Evolutionary conservation across 148 eudicot genomes (phyloP).

Genomic region (Camellia lanceoleosa): DNA sequence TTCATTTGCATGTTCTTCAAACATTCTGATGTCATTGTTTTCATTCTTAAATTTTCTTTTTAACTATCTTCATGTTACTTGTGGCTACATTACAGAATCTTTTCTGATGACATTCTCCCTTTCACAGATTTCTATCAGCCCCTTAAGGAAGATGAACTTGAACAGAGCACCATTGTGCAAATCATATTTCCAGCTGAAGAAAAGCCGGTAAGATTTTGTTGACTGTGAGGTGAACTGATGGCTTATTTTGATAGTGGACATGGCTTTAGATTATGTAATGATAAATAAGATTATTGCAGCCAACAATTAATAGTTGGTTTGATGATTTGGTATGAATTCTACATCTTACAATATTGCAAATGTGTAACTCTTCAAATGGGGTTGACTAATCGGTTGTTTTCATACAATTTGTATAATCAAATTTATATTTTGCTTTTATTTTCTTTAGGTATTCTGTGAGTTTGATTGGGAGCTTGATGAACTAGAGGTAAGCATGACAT

Average conservation of each 20-base stretch:
- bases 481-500: conserved; percentile 53
- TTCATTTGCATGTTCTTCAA: not conserved
- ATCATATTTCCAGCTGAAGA: conserved; percentile 65
- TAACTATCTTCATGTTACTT: not conserved
- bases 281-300: not conserved
- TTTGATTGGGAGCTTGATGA: conserved; percentile 99
- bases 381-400: not conserved
- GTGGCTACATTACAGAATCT: not conserved
- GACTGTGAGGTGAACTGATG: not conserved
- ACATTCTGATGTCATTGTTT: too few relatives aligned
- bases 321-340: not conserved
- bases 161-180: conserved; percentile 75
- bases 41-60: not conserved
- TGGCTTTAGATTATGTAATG: conserved; percentile 1
- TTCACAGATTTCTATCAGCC: conserved; percentile 89
- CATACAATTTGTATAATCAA: not conserved
- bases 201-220: conserved; percentile 60
- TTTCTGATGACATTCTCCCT: not conserved
- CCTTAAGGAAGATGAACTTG: conserved; percentile 75
- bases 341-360: not conserved
- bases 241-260: not conserved
- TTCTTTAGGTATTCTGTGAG: conserved; percentile 68
- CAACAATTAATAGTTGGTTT: not conserved
- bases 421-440: conserved; percentile 8
- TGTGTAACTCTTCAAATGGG: conserved; percentile 1